phyloP scores from a whole-genome alignment of 2,329 filamentous ascomycete species.

The Lecanosticta acicola region DNA sequence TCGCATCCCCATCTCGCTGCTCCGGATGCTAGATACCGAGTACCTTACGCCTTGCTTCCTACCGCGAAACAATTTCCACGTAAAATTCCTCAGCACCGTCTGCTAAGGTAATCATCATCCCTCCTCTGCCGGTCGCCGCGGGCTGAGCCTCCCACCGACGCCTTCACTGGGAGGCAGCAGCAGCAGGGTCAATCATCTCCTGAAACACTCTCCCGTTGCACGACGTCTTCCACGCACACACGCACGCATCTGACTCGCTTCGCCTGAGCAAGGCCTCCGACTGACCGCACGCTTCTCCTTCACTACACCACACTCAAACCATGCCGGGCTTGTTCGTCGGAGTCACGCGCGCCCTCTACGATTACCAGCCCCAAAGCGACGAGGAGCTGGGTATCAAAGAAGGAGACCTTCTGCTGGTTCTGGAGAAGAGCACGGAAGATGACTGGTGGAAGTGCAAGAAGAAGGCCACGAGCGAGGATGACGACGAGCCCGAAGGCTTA shows the following conservation, averaged over 20 bases:
- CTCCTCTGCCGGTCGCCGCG: no score
- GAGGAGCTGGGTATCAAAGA: conserved; percentile 80
- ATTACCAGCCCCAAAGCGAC: conserved; percentile 81
- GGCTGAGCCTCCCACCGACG: background rate
- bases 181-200: background rate
- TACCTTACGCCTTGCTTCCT: no score
- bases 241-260: no score
- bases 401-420: conserved; percentile 80
- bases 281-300: no score
- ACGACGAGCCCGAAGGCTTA: conserved; percentile 83
- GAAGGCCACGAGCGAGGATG: conserved; percentile 68
- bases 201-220: background rate
- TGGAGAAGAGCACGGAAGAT: conserved; percentile 69
- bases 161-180: background rate
- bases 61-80: no score
- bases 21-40: no score
- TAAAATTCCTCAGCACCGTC: no score
- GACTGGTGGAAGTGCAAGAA: conserved; percentile 99
- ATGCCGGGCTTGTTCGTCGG: conserved; percentile 59
- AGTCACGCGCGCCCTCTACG: conserved; percentile 85
- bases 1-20: no score
- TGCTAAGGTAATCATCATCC: no score
- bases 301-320: no score
- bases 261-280: no score
- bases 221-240: no score